Base-by-base conservation (phyloP, 371 early-diverging fungal species). In the Mucor lusitanicus region DNA sequence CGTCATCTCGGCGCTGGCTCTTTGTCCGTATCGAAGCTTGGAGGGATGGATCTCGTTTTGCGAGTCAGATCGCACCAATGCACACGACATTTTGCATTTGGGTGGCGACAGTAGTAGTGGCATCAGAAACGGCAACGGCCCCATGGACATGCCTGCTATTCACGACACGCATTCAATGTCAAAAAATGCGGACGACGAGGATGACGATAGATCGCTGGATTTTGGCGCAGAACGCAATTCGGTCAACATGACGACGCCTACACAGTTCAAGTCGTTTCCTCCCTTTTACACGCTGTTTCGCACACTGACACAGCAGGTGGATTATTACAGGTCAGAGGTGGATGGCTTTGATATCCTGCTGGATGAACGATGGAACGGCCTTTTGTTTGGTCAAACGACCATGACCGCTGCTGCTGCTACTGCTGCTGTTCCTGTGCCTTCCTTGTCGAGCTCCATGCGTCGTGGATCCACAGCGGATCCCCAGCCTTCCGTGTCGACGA, bases 21-120 rank as follows among this genome's bases (percentile, higher is more conserved):
- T 88, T 3, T 94, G 93, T 62, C 92, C 91, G 2, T 87, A 85
- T 59, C 86, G 93, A 11, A 90, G 91, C 28, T 73, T 92, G 44
- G 92, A 92, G 63, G 89, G 91, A 4, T 93, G 92, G 93, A 81
- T 93, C 8, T 77, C 90, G n/a, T 93, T 93, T 72, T 83, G 83
- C 60, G 89, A 88, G 42, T 78, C 80, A 13, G 85, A 90, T 70
- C 82, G 79, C 40, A 83, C 78, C 42, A 75, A 71, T 12, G 77
- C 84, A 27, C 75, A 83, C n/a, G 73, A 80, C 60, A 79, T 87
- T 53, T 75, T 86, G 25, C 23, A 53, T 27, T 15, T 53, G 27
- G 53, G 53, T 7, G 23, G 48, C 3, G 12, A 48, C 13, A 11
- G 0, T 50, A 13, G n/a, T n/a, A n/a, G n/a, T n/a, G n/a, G 53